Percentiles rank a stretch among this genome's conserved stretches.
These are phyloP conservation scores for Ustilago lituana DNA, from an alignment of 1,284 basidiomycete species.

Conservation along the genomic window DNA sequence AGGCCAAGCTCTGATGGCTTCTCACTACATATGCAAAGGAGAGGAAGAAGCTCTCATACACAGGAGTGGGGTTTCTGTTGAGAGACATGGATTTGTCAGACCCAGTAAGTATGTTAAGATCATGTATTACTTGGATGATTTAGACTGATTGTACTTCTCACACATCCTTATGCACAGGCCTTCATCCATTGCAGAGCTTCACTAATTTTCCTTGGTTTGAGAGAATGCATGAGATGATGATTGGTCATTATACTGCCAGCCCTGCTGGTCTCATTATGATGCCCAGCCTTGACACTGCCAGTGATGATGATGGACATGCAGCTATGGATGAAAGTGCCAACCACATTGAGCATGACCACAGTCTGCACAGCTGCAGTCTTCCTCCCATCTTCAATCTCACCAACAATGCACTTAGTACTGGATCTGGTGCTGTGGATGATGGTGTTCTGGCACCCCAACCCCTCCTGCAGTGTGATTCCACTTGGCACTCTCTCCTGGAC, in stretches of 20 bases:
- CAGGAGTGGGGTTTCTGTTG: neutral
- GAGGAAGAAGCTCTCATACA: neutral
- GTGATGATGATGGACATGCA: no score
- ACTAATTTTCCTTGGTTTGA: neutral
- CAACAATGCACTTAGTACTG: no score
- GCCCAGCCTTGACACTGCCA: no score
- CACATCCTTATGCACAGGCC: neutral
- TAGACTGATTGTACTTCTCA: neutral
- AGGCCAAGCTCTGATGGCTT: neutral
- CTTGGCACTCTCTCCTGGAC: no score
- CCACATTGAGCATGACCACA: no score
- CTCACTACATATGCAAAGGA: neutral
- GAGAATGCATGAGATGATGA: conserved; percentile 1
- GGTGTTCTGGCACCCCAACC: no score
- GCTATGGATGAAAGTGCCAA: no score
- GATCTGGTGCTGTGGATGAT: no score
- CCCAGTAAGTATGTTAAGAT: neutral
- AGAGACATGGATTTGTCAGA: neutral
- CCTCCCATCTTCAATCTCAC: no score
- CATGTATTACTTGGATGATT: neutral
- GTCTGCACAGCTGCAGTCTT: no score
- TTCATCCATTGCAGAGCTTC: neutral
- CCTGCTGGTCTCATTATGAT: neutral
- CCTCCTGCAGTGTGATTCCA: neutral
- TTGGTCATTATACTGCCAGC: neutral